phyloP scores from a whole-genome alignment of 2,329 filamentous ascomycete species.

The Fusarium neocosmosporiellum region DNA sequence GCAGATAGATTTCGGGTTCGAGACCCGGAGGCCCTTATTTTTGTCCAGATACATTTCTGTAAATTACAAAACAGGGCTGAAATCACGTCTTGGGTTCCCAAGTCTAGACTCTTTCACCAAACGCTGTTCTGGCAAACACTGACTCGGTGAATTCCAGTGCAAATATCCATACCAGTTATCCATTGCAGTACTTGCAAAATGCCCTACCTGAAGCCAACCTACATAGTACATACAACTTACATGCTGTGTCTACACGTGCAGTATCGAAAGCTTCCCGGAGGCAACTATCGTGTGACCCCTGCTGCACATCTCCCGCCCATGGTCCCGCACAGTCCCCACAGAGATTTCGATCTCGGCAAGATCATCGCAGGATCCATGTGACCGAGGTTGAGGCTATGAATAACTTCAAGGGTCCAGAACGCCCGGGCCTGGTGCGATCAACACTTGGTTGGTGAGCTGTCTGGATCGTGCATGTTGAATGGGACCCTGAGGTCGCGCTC shows the following conservation, averaged over 20 bases:
- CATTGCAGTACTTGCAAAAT: slow-evolving; percentile 13
- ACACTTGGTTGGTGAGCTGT: neutral
- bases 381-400: slow-evolving; percentile 22
- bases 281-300: neutral
- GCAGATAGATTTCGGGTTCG: neutral
- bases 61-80: neutral
- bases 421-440: slow-evolving; percentile 10
- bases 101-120: neutral
- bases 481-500: neutral
- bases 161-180: neutral
- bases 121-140: neutral
- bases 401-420: slow-evolving; percentile 25
- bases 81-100: neutral
- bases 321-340: slow-evolving; percentile 12
- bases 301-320: slow-evolving; percentile 12
- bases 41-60: neutral
- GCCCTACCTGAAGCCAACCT: neutral
- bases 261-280: neutral
- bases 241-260: neutral
- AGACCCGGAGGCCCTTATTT: neutral
- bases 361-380: slow-evolving; percentile 6
- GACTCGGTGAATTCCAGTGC: neutral
- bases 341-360: slow-evolving; percentile 26
- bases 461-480: slow-evolving; percentile 18
- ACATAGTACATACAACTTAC: neutral